These are phyloP conservation scores for Neofusicoccum sp. DNA, from an alignment of 2,329 filamentous ascomycete species.

Conservation along the genomic window DNA sequence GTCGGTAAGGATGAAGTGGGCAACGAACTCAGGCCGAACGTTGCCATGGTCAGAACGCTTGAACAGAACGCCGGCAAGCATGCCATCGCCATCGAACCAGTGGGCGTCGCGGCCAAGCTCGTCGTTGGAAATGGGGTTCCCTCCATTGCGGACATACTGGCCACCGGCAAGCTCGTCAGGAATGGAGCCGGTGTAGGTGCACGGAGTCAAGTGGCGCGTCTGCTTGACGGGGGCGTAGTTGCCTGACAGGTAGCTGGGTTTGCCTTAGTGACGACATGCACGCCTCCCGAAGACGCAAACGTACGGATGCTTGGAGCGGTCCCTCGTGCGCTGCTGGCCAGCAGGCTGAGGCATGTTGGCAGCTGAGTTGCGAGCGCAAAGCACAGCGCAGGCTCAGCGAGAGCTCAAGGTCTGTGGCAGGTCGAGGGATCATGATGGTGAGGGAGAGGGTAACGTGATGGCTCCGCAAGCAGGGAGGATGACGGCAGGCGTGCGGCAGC, in stretches of 20 bases:
- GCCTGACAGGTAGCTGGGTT: constrained; percentile 57
- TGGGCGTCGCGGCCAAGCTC: constrained; percentile 63
- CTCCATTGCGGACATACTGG: constrained; percentile 71
- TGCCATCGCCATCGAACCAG: constrained; percentile 75
- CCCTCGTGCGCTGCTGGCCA: constrained; percentile 26
- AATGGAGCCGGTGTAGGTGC: constrained; percentile 57
- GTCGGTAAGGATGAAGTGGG: constrained; percentile 68
- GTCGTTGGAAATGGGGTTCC: constrained; percentile 63
- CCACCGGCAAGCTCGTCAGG: constrained; percentile 66
- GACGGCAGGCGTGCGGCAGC: neutral
- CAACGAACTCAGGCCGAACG: constrained; percentile 64
- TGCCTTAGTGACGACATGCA: neutral
- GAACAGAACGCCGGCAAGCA: constrained; percentile 68
- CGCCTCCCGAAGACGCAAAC: constrained; percentile 6
- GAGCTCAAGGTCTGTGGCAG: neutral
- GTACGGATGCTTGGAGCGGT: constrained; percentile 41
- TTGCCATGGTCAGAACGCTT: constrained; percentile 36
- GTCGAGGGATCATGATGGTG: neutral
- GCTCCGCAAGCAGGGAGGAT: neutral
- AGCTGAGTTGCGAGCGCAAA: neutral
- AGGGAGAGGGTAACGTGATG: neutral
- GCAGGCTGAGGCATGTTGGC: neutral
- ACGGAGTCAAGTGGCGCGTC: constrained; percentile 56
- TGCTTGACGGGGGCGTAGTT: constrained; percentile 68
- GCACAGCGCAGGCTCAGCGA: neutral